Percentiles rank a stretch among this genome's conserved stretches.
phyloP scores from a whole-genome alignment of 768 basidiomycete species.

The Tylopilus rubrobrunneus region DNA sequence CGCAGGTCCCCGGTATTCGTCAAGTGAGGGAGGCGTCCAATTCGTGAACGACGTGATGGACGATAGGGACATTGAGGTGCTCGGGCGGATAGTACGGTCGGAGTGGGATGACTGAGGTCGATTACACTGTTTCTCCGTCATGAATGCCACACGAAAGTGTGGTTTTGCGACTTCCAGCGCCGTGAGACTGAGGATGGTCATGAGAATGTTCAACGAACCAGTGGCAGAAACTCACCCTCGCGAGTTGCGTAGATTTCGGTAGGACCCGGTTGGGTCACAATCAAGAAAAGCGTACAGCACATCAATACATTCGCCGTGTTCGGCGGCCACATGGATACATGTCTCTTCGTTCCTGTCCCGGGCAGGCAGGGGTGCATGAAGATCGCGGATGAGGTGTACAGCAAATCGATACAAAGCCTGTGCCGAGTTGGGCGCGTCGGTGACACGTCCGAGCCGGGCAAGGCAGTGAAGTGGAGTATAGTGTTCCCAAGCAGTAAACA shows the following conservation, averaged over 20 bases:
- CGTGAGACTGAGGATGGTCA: slow-evolving; percentile 39
- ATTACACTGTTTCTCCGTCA: slow-evolving; percentile 42
- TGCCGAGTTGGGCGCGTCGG: slow-evolving; percentile 32
- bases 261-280: slow-evolving; percentile 53
- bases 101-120: slow-evolving; percentile 54
- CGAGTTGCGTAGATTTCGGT: slow-evolving; percentile 61
- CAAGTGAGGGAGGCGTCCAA: slow-evolving; percentile 16
- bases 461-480: slow-evolving; percentile 69
- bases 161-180: slow-evolving; percentile 65
- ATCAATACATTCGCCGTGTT: slow-evolving; percentile 63
- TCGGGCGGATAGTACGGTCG: slow-evolving; percentile 49
- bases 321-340: slow-evolving; percentile 77
- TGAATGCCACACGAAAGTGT: slow-evolving; percentile 62
- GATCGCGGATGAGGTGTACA: slow-evolving; percentile 64
- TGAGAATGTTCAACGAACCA: not conserved
- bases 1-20: slow-evolving; percentile 32
- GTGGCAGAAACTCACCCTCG: slow-evolving; percentile 52
- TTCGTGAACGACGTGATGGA: slow-evolving; percentile 49
- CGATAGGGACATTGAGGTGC: slow-evolving; percentile 37
- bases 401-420: slow-evolving; percentile 52
- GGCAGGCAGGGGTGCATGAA: slow-evolving; percentile 65
- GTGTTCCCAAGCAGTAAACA: slow-evolving; percentile 63
- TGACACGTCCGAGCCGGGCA: slow-evolving; percentile 38
- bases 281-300: slow-evolving; percentile 61
- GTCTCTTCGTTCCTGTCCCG: slow-evolving; percentile 67